phyloP scores from a whole-genome alignment of 768 basidiomycete species.

The Artomyces pyxidatus region DNA sequence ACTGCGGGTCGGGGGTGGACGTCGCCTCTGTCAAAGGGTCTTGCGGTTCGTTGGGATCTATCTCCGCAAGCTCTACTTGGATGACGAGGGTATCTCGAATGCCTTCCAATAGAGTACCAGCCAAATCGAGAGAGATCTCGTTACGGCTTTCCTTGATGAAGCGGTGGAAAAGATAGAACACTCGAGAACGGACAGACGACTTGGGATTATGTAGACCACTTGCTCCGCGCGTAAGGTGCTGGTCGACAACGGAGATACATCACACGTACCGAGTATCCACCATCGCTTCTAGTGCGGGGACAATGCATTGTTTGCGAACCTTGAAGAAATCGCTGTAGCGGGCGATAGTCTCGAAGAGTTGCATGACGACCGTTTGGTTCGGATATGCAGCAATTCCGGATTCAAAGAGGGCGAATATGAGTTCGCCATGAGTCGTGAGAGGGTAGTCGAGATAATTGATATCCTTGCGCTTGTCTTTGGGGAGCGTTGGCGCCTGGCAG shows the following conservation, averaged over 20 bases:
- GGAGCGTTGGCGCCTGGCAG: slow-evolving; percentile 64
- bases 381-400: slow-evolving; percentile 79
- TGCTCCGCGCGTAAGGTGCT: slow-evolving; percentile 1
- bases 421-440: slow-evolving; percentile 83
- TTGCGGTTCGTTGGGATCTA: slow-evolving; percentile 67
- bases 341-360: slow-evolving; percentile 89
- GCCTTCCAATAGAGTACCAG: slow-evolving; percentile 60
- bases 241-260: background rate
- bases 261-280: slow-evolving; percentile 66
- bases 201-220: slow-evolving; percentile 86
- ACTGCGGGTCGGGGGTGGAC: slow-evolving; percentile 74
- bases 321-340: slow-evolving; percentile 97
- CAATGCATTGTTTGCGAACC: slow-evolving; percentile 80
- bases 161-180: slow-evolving; percentile 88
- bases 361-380: slow-evolving; percentile 75
- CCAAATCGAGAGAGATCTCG: slow-evolving; percentile 69
- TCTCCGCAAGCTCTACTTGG: slow-evolving; percentile 65
- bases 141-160: slow-evolving; percentile 80
- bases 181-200: slow-evolving; percentile 58
- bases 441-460: slow-evolving; percentile 75
- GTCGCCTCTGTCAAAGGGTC: slow-evolving; percentile 68
- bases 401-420: slow-evolving; percentile 76
- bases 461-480: slow-evolving; percentile 58
- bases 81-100: slow-evolving; percentile 75
- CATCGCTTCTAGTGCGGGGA: slow-evolving; percentile 84